Percentiles rank a stretch among this genome's conserved stretches.
Evolutionary conservation across 2,329 filamentous ascomycete species (phyloP).

Genomic region (Aspergillus viridinutans): DNA sequence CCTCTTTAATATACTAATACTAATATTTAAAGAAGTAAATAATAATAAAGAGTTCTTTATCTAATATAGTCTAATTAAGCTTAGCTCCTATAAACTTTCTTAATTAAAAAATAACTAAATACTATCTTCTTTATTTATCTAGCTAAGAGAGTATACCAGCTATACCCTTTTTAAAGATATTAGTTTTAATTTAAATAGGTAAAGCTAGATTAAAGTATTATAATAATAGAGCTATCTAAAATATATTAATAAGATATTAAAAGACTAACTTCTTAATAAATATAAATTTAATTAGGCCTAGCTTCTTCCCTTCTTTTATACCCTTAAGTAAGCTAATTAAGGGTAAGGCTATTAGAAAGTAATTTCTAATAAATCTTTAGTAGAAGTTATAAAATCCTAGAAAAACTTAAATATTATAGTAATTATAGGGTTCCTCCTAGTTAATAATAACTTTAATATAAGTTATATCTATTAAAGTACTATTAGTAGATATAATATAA

Average conservation of each 20-base stretch:
- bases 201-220: neutral
- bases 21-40: neutral
- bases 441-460: too few species aligned
- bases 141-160: neutral
- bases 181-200: neutral
- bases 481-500: too few species aligned
- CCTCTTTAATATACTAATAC: neutral
- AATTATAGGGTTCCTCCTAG: too few species aligned
- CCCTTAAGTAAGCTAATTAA: neutral
- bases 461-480: too few species aligned
- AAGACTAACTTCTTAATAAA: neutral
- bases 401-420: too few species aligned
- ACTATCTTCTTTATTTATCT: neutral
- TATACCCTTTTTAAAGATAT: neutral
- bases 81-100: neutral
- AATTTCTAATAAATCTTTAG: neutral
- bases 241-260: neutral
- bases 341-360: neutral
- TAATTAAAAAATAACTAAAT: neutral
- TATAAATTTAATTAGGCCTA: neutral
- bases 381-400: too few species aligned
- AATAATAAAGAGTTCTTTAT: neutral
- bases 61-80: neutral
- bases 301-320: neutral
- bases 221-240: neutral